These are phyloP conservation scores for Naematelia encephala DNA, from an alignment of 768 basidiomycete species.

Conservation along the genomic window DNA sequence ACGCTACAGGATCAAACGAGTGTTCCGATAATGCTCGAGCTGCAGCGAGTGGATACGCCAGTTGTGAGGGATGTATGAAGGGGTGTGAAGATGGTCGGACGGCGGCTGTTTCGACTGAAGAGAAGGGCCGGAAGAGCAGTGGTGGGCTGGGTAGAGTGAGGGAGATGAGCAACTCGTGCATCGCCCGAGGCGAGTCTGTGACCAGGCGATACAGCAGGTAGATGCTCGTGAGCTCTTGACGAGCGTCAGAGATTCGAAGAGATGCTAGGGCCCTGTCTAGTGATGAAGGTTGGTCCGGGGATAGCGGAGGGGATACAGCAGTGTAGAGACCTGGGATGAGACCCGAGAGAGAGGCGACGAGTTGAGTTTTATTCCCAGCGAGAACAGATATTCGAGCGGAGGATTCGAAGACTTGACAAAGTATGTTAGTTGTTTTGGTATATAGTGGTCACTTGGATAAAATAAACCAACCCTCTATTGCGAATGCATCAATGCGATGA, in stretches of 20 bases:
- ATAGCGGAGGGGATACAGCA: not conserved
- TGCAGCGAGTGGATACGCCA: conserved; percentile 7
- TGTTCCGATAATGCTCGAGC: conserved; percentile 12
- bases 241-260: conserved; percentile 7
- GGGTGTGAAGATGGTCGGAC: too few species aligned
- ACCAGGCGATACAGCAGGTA: conserved; percentile 33
- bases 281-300: not conserved
- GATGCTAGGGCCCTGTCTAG: not conserved
- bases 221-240: conserved; percentile 22
- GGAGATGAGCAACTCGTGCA: conserved; percentile 10
- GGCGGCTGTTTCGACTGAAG: not conserved
- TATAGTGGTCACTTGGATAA: conserved; percentile 1
- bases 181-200: conserved; percentile 13
- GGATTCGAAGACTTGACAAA: conserved; percentile 44
- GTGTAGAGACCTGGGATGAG: conserved; percentile 41
- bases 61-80: conserved; percentile 4
- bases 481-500: conserved; percentile 41
- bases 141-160: conserved; percentile 10
- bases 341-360: conserved; percentile 39
- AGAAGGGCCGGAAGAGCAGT: conserved; percentile 5
- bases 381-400: conserved; percentile 36
- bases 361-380: conserved; percentile 34
- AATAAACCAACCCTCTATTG: conserved; percentile 40
- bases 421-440: not conserved
- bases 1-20: conserved; percentile 28